phyloP scores from a whole-genome alignment of 345 rosid genomes.

The Dimocarpus longan region DNA sequence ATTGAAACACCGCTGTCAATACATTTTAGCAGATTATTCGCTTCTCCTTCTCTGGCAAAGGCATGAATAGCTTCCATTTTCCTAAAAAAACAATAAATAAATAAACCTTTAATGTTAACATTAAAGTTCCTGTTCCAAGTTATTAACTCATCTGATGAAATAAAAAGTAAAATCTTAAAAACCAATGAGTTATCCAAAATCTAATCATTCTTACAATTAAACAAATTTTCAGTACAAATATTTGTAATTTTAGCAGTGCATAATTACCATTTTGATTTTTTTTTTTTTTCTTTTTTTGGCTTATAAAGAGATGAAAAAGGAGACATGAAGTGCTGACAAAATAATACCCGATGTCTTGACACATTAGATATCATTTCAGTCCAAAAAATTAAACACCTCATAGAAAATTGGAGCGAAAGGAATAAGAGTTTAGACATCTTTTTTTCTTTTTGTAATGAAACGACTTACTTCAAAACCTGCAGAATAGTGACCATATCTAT shows the following conservation, averaged over 20 bases:
- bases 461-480: background rate
- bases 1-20: slow-evolving; percentile 72
- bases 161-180: background rate
- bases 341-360: background rate
- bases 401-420: background rate
- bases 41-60: slow-evolving; percentile 93
- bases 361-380: background rate
- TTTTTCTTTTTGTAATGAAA: background rate
- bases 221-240: background rate
- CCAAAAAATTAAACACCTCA: background rate
- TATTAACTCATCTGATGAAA: background rate
- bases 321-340: background rate
- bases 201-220: background rate
- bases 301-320: background rate
- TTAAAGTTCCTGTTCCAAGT: background rate
- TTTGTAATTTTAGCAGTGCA: background rate
- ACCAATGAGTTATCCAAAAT: background rate
- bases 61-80: slow-evolving; percentile 86
- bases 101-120: slow-evolving; percentile 10
- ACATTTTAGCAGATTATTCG: slow-evolving; percentile 66
- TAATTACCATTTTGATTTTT: background rate
- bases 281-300: no score
- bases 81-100: slow-evolving; percentile 43
- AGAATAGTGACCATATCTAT: background rate
- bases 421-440: background rate